Conservation (phyloP, 345 rosid genomes). For the Eucalyptus polyanthemos region DNA sequence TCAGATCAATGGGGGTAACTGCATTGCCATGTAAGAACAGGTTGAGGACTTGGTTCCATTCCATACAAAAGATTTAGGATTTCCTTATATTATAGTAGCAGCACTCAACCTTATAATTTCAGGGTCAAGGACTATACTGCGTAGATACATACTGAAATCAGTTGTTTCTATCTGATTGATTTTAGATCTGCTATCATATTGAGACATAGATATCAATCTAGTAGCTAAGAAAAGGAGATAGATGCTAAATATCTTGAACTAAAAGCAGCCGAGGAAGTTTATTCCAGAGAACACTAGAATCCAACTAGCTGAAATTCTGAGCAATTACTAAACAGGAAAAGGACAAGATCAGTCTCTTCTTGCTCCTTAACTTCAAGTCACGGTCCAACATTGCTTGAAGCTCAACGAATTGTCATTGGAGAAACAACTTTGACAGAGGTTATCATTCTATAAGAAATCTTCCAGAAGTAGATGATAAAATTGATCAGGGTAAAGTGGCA, state of each 20-base stretch:
- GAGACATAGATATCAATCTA: neutral
- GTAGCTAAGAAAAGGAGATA: neutral
- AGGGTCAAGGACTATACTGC: neutral
- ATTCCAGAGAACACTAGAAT: neutral
- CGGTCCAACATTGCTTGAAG: neutral
- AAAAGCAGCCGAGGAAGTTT: neutral
- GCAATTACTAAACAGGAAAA: neutral
- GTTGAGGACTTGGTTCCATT: neutral
- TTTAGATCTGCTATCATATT: neutral
- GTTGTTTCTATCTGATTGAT: neutral
- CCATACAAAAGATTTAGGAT: neutral
- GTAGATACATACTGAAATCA: neutral
- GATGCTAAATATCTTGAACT: neutral
- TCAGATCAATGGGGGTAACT: neutral
- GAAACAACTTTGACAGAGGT: neutral
- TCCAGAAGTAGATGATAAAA: neutral
- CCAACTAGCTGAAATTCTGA: neutral
- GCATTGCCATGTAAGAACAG: neutral
- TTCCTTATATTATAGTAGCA: neutral
- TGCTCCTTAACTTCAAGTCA: neutral
- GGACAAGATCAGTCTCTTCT: neutral
- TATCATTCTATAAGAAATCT: neutral
- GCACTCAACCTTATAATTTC: neutral
- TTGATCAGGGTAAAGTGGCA: neutral
- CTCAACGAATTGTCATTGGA: neutral